Evolutionary conservation across 176 grass and related monocot genomes (phyloP), one percentile per base, ranked within the genome.

Genomic region (Oryza coarctata): DNA sequence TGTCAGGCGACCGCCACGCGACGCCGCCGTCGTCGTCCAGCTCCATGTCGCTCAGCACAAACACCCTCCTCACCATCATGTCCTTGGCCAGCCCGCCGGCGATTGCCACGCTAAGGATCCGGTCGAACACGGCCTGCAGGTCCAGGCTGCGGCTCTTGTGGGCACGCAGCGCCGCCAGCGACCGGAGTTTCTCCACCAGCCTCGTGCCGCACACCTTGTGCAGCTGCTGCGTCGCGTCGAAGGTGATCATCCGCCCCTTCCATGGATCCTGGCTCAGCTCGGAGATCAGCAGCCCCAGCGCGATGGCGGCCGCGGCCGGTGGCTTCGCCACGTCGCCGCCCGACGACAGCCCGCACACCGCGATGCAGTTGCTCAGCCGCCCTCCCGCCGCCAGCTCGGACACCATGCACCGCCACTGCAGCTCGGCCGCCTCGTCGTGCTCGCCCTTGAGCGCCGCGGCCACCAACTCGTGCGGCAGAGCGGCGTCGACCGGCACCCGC

Each of bases 341-440:
- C 49, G 49, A 18, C 47, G 91, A 93, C n/a, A 97, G 88, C 29
- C 90, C 91, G 63, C 91, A 97, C 50, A 93, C 91, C 1, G 84
- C 87, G 67, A 97, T 91, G 84, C 94, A 97, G 63, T 52, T 52
- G 49, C 49, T 52, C 17, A 52, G 18, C 49, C 49, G 49, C 6
- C 49, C 18, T 1, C 49, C 49, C 49, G 93, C 86, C 0, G 75
- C 55, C 29, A 97, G 89, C 23, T 45, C 82, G 3, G 75, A 77
- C 17, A 52, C 49, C 49, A 52, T 52, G 49, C 49, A 18, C 1
- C 49, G 49, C 49, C 49, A 52, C 49, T 52, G 49, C 17, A 52
- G 49, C 49, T 52, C 49, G 49, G 49, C 49, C 15, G 49, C 15
- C 49, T 52, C 49, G 49, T 52, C 49, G 15, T 52, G 49, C 49